A percentile compares a stretch with the other conserved stretches of the same genome.
These are phyloP conservation scores for Priceomyces fermenticarens DNA, from an alignment of 805 yeast species.

Conservation along the genomic window DNA sequence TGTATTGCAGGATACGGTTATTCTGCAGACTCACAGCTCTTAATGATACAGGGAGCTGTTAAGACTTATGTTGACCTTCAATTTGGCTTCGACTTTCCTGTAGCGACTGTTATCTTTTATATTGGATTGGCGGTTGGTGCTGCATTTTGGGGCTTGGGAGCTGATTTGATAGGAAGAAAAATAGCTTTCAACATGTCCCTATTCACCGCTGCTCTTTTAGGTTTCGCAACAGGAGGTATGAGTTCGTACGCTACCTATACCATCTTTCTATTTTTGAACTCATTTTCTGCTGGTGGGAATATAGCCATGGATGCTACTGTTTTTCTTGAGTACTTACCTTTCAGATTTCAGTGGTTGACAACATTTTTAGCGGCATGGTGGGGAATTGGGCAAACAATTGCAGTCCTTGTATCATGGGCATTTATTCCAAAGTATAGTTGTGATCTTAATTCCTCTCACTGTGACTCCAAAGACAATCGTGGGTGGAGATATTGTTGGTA, in stretches of 20 bases:
- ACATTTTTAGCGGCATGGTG: slow-evolving; percentile 49
- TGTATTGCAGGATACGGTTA: slow-evolving; percentile 56
- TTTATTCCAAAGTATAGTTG: slow-evolving; percentile 51
- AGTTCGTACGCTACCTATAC: slow-evolving; percentile 23
- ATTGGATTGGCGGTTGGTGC: slow-evolving; percentile 52
- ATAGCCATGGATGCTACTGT: slow-evolving; percentile 27
- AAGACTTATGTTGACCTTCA: slow-evolving; percentile 46
- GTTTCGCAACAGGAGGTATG: slow-evolving; percentile 25
- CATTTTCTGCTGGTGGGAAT: slow-evolving; percentile 27
- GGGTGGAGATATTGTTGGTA: slow-evolving; percentile 61
- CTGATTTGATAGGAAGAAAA: slow-evolving; percentile 54
- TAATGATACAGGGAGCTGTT: slow-evolving; percentile 45
- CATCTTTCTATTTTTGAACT: slow-evolving; percentile 18
- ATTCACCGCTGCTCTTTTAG: slow-evolving; percentile 18
- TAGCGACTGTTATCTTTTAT: slow-evolving; percentile 37
- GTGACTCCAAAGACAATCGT: slow-evolving; percentile 46
- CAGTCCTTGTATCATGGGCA: slow-evolving; percentile 52
- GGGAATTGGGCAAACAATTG: slow-evolving; percentile 60
- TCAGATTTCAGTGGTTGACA: slow-evolving; percentile 21
- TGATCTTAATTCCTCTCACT: slow-evolving; percentile 24
- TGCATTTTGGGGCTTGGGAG: slow-evolving; percentile 54
- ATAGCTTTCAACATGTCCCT: slow-evolving; percentile 42
- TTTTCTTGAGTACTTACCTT: slow-evolving; percentile 25
- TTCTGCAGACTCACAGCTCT: slow-evolving; percentile 52
- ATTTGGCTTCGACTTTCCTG: slow-evolving; percentile 43